These are phyloP conservation scores for Grosmannia huntii DNA, from an alignment of 2,329 filamentous ascomycete genomes.

Conservation along the genomic window DNA sequence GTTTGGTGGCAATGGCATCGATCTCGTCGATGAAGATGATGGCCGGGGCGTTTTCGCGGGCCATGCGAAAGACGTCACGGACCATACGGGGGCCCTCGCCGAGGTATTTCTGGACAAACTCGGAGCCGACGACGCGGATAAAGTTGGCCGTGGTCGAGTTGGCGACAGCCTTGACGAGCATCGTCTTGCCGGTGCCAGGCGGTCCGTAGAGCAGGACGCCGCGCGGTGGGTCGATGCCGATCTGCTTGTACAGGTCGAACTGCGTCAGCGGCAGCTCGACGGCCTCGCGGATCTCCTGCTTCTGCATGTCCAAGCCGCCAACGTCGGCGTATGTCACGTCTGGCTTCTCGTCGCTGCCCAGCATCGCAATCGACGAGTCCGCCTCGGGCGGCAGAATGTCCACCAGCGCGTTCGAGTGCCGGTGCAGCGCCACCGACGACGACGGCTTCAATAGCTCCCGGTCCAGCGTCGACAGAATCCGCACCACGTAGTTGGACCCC, in stretches of 20 bases:
- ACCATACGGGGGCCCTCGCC: constrained; percentile 98
- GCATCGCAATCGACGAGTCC: constrained; percentile 97
- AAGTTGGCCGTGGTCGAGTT: constrained; percentile 98
- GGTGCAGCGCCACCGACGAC: constrained; percentile 91
- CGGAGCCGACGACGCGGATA: constrained; percentile 93
- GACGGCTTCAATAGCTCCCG: constrained; percentile 96
- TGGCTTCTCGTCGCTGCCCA: constrained; percentile 91
- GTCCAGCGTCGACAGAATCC: constrained; percentile 94
- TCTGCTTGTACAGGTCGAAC: constrained; percentile 98
- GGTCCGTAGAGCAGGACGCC: constrained; percentile 94
- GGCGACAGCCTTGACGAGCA: constrained; percentile 95
- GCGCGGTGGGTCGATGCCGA: constrained; percentile 94
- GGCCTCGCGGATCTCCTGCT: constrained; percentile 96
- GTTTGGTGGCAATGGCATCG: constrained; percentile 96
- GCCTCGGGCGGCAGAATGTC: constrained; percentile 98
- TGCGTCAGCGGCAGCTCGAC: constrained; percentile 94
- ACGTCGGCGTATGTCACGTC: constrained; percentile 98
- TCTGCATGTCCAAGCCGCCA: constrained; percentile 97
- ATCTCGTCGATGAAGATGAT: constrained; percentile 99
- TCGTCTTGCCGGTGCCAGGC: constrained; percentile 91
- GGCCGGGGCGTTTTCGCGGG: constrained; percentile 89
- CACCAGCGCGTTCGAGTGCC: constrained; percentile 95
- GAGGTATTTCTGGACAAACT: constrained; percentile 98
- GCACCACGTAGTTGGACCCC: constrained; percentile 96
- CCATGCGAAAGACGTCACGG: constrained; percentile 97